These are phyloP conservation scores for Fagopyrum tataricum DNA, from an alignment of 148 eudicot genomes.

Conservation along the genomic window DNA sequence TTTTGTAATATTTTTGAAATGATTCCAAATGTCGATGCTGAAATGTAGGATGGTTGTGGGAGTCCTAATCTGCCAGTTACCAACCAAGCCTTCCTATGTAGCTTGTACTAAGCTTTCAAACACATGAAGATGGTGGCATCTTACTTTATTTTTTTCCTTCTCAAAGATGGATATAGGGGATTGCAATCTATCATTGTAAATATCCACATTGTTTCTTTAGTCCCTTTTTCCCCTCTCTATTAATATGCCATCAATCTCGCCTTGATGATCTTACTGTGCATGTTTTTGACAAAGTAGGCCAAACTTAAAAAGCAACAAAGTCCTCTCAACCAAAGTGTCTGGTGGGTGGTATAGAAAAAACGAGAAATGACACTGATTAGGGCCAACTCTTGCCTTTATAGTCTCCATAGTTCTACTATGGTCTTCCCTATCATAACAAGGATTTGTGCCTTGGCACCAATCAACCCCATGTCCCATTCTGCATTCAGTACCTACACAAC, in stretches of 20 bases:
- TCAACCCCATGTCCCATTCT: constrained; percentile 60
- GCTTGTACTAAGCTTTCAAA: no score
- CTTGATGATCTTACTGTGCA: constrained; percentile 77
- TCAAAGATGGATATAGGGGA: no score
- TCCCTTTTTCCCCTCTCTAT: no score
- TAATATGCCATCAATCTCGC: no score
- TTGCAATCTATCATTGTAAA: neutral
- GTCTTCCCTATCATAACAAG: constrained; percentile 55
- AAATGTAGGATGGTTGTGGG: no score
- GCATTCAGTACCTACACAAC: constrained; percentile 43
- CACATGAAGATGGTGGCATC: no score
- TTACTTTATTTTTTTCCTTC: no score
- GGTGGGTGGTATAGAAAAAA: constrained; percentile 52
- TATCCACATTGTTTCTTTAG: neutral
- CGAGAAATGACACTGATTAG: constrained; percentile 43
- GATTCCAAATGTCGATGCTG: no score
- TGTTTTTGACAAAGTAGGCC: constrained; percentile 44
- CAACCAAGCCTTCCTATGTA: no score
- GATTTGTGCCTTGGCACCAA: constrained; percentile 46
- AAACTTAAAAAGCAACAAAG: constrained; percentile 44
- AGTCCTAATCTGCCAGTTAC: no score
- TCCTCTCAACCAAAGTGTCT: constrained; percentile 34
- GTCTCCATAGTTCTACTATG: constrained; percentile 39
- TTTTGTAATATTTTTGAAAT: no score
- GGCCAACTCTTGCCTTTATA: constrained; percentile 60